Conservation (phyloP, 352 stramenopile genomes). For the Peronospora belbahrii region DNA sequence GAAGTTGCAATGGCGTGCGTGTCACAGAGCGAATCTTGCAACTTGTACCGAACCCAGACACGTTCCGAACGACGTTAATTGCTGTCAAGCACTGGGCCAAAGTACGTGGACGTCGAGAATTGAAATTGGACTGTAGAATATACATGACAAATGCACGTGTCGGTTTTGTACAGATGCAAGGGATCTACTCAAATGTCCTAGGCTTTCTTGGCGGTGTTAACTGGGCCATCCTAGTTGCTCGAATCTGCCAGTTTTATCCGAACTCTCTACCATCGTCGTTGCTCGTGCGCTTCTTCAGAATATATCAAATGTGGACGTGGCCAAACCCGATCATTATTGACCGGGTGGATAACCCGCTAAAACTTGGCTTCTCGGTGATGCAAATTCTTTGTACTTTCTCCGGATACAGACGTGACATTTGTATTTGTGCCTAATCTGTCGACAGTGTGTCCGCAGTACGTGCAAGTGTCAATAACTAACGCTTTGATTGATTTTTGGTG, state of each 20-base stretch:
- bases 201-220: constrained; percentile 98
- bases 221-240: constrained; percentile 95
- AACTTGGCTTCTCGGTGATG: constrained; percentile 58
- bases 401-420: not conserved
- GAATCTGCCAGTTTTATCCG: constrained; percentile 90
- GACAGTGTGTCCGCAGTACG: constrained; percentile 1
- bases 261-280: constrained; percentile 81
- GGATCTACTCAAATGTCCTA: constrained; percentile 98
- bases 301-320: constrained; percentile 94
- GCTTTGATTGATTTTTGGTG: constrained; percentile 3
- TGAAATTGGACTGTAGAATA: not conserved
- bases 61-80: constrained; percentile 88
- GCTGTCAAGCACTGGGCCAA: constrained; percentile 88
- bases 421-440: not conserved
- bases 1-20: constrained; percentile 93
- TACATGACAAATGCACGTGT: constrained; percentile 9
- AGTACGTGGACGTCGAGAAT: constrained; percentile 23
- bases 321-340: constrained; percentile 90
- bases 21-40: constrained; percentile 92
- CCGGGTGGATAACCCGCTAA: constrained; percentile 37
- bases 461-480: constrained; percentile 6
- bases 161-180: constrained; percentile 60
- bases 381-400: constrained; percentile 1
- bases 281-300: constrained; percentile 92
- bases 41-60: constrained; percentile 75